A percentile compares a stretch with the other conserved stretches of the same genome.
These are phyloP conservation scores for Trypanosoma vivax DNA, from an alignment of 208 protist species.

Conservation along the genomic window DNA sequence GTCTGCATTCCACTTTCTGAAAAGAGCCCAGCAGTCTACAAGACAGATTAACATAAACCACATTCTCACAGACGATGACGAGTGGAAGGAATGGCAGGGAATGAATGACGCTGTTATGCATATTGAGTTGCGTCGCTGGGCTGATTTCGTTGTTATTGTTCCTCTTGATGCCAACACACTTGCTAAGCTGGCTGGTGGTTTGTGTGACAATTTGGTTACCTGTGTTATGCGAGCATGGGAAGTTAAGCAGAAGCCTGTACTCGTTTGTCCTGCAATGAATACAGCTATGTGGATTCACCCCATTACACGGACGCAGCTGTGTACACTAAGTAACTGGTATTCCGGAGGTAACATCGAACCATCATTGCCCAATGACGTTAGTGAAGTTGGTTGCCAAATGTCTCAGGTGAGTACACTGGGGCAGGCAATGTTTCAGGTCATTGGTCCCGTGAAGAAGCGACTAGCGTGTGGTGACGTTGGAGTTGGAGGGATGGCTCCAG, in stretches of 20 bases:
- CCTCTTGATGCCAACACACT: constrained; percentile 96
- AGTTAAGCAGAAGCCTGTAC: constrained; percentile 78
- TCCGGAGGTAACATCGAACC: not conserved
- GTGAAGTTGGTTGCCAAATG: not conserved
- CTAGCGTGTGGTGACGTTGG: constrained; percentile 94
- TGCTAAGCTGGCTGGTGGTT: constrained; percentile 91
- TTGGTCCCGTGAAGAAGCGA: constrained; percentile 87
- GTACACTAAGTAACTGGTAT: constrained; percentile 55
- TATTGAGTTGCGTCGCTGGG: constrained; percentile 93
- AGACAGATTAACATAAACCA: constrained; percentile 61
- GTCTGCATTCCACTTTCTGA: constrained; percentile 71
- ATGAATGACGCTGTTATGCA: constrained; percentile 89
- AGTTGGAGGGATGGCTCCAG: constrained; percentile 88
- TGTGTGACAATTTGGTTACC: constrained; percentile 94
- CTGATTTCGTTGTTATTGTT: constrained; percentile 93
- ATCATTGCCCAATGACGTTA: not conserved
- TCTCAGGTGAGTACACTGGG: constrained; percentile 16
- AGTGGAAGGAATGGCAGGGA: constrained; percentile 76
- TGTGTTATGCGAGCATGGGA: constrained; percentile 95
- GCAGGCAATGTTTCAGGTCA: constrained; percentile 71
- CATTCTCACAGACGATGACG: constrained; percentile 80
- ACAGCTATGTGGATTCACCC: constrained; percentile 97
- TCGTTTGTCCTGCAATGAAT: constrained; percentile 98
- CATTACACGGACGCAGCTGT: constrained; percentile 78
- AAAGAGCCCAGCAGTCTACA: constrained; percentile 46